Percentiles rank a stretch among this genome's conserved stretches.
Conservation (phyloP, 2,329 filamentous ascomycete genomes). For the Huntiella bhutanensis region DNA sequence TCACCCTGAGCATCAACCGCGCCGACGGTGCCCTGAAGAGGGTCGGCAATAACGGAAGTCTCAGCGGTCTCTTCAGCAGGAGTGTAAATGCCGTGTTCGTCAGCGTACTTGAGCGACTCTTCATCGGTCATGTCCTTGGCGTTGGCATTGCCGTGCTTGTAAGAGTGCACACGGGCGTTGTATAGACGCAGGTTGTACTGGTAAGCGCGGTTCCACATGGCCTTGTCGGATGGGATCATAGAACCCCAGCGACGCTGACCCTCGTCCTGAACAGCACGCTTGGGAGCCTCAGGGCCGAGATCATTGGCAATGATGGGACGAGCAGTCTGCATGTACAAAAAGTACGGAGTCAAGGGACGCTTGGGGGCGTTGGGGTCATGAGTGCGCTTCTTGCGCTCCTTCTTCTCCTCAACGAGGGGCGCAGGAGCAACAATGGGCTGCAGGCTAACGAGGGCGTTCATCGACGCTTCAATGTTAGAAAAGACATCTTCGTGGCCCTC, state of each 20-base stretch:
- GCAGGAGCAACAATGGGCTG: slow-evolving; percentile 19
- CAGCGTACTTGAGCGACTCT: slow-evolving; percentile 41
- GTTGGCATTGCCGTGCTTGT: slow-evolving; percentile 38
- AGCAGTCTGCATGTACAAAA: slow-evolving; percentile 81
- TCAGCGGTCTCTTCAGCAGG: slow-evolving; percentile 30
- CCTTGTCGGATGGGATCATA: slow-evolving; percentile 57
- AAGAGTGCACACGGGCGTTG: slow-evolving; percentile 45
- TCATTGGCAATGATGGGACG: slow-evolving; percentile 66
- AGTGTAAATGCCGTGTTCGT: slow-evolving; percentile 35
- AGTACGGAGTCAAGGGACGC: slow-evolving; percentile 83
- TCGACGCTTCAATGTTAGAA: slow-evolving; percentile 31
- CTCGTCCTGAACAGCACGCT: slow-evolving; percentile 75
- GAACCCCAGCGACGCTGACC: slow-evolving; percentile 70
- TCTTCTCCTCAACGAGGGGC: slow-evolving; percentile 46
- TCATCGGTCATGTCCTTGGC: slow-evolving; percentile 44
- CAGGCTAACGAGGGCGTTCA: slow-evolving; percentile 28
- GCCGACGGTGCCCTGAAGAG: slow-evolving; percentile 26
- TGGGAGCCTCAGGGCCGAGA: slow-evolving; percentile 54
- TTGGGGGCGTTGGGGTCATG: slow-evolving; percentile 90
- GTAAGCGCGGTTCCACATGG: slow-evolving; percentile 46
- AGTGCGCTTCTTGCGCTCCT: slow-evolving; percentile 74
- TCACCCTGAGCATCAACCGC: slow-evolving; percentile 22
- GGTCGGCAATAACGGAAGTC: slow-evolving; percentile 39
- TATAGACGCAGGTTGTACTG: slow-evolving; percentile 49
- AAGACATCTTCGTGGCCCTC: slow-evolving; percentile 26